Evolutionary conservation across 208 protist species (phyloP), one percentile per base, ranked within the genome.

Genomic region (Leishmania arabica): DNA sequence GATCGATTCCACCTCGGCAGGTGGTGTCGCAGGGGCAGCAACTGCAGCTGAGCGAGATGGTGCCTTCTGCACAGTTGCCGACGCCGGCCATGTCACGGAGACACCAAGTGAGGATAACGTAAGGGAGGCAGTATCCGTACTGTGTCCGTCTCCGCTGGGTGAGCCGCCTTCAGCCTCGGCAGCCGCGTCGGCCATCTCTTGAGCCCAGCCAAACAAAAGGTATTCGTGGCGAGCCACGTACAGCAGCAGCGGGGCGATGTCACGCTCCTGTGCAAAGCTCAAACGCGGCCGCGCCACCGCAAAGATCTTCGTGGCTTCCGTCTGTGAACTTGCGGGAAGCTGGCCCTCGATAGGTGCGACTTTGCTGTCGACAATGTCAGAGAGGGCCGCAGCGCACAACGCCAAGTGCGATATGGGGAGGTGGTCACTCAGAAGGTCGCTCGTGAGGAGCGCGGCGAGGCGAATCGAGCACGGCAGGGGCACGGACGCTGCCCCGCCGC

Each of bases 191-290:
- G 0, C 53, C n/a, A 60, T 53, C 65, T 34, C 27, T 2, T 77
- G 13, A 51, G 24, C 60, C 80, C 72, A 78, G 11, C 74, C 74
- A 47, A 68, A 37, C 17, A 83, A 74, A 53, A 83, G 80, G 42
- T 58, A 74, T 69, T 83, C 80, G 42, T 79, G 49, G 31, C 80
- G 80, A 34, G 80, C 42, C 49, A 79, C 8, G 80, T 79, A 83
- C n/a, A 83, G 73, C 31, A 83, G 42, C 13, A 83, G 73, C 11
- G 73, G 9, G 7, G 58, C 27, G 8, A 79, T 5, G 17, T n/a
- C 49, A 31, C 24, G 51, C 34, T 65, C 27, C 64, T 74, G 72
- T 45, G 73, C 51, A 19, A n/a, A 53, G 60, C 40, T 15, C 69
- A 60, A 34, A 64, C 31, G 34, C 56, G 70, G 49, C 47, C 64